phyloP scores from a whole-genome alignment of 176 grass and related monocot species.

The Triticum monococcum region DNA sequence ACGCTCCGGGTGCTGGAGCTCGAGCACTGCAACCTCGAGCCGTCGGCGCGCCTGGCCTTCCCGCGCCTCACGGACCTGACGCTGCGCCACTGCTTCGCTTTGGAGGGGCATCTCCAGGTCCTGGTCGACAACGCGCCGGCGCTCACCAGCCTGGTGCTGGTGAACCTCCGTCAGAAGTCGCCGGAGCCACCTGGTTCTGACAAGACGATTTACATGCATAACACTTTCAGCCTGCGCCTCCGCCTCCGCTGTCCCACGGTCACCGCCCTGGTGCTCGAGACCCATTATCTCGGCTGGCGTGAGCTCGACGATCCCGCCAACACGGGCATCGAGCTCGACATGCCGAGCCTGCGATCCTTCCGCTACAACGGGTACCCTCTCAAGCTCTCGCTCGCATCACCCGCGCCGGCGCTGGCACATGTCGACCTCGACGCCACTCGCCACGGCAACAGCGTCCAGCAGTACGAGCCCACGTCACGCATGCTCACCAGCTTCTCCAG shows the following conservation, averaged over 20 bases:
- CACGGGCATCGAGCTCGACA: not conserved
- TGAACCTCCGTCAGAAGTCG: not conserved
- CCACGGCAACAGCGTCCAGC: not conserved
- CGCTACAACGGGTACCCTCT: not conserved
- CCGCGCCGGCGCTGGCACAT: not conserved
- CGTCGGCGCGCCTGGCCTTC: not conserved
- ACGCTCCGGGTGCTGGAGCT: slow-evolving; percentile 4
- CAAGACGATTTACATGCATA: not conserved
- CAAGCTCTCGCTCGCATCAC: not conserved
- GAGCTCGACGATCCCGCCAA: not conserved
- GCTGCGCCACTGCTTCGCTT: not conserved
- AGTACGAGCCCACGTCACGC: not conserved
- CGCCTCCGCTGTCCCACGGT: not conserved
- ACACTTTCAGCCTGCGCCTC: not conserved
- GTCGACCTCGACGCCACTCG: not conserved
- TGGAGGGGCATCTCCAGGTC: not conserved
- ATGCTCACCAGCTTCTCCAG: not conserved
- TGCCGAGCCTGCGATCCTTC: not conserved
- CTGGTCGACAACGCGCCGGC: not conserved
- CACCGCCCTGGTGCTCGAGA: not conserved
- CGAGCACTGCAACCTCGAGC: not conserved
- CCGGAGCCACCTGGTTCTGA: not conserved
- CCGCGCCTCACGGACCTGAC: not conserved
- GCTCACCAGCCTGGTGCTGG: not conserved
- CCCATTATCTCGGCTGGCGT: not conserved